Percentiles rank a stretch among this genome's conserved stretches.
These are phyloP conservation scores for Camelina laxa DNA, from an alignment of 345 rosid species.

Conservation along the genomic window DNA sequence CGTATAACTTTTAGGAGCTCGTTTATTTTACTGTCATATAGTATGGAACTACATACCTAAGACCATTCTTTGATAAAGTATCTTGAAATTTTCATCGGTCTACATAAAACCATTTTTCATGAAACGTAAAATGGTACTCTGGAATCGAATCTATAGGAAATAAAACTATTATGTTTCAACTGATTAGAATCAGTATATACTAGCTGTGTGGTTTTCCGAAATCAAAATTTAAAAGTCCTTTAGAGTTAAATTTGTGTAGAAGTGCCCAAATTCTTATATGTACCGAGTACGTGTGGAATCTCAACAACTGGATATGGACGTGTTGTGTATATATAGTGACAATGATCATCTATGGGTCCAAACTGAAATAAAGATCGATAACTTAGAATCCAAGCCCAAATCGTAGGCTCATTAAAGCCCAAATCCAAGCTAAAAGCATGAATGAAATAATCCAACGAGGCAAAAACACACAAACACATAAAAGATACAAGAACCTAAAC, in stretches of 20 bases:
- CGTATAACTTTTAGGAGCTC: not conserved
- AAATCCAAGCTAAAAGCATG: conserved; percentile 27
- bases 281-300: not conserved
- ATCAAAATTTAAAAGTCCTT: not conserved
- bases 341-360: conserved; percentile 1
- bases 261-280: not conserved
- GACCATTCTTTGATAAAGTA: not conserved
- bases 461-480: not conserved
- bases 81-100: not conserved
- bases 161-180: not conserved
- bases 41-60: too few relatives aligned
- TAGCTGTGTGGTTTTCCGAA: not conserved
- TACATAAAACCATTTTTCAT: not conserved
- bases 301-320: not conserved
- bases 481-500: not conserved
- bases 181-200: not conserved
- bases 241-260: not conserved
- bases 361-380: not conserved
- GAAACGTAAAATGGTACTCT: not conserved
- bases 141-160: not conserved
- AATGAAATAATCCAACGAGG: conserved; percentile 10
- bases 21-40: not conserved
- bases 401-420: conserved; percentile 30
- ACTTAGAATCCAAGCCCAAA: conserved; percentile 30
- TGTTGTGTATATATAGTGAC: conserved; percentile 4